Evolutionary conservation across 306 rosid genomes (phyloP), one percentile per base, ranked within the genome.

Genomic region (Pueraria montana): DNA sequence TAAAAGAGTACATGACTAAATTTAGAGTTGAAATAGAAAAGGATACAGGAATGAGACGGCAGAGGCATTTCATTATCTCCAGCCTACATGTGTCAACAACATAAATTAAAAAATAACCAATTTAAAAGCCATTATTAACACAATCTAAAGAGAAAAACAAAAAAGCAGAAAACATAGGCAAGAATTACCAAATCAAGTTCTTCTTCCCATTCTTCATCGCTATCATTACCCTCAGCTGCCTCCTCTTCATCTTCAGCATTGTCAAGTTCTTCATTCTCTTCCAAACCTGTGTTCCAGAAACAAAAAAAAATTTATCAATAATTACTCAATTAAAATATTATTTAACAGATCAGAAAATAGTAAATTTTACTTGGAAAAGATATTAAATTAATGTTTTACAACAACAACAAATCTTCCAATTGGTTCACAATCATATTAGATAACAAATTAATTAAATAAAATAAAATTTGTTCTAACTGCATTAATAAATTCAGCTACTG

Each of bases 41-140:
- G 93, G 95, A 91, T 93, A 91, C 97, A 87, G 58, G 97, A 79
- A 64, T 89, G 82, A 64, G 95, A 49, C 55, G 90, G 90, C 80
- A 90, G 67, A 74, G 91, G 89, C 64, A 90, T 80, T 69, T 89
- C 94, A 78, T 62, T 65, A 45, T 93, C 94, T 56, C 84, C 95
- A 48, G 53, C 95, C 98, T 93, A 81, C 89, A 88, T 34, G 72
- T 87, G 78, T 65, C 27, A 86, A 63, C 42, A 77, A 20, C 55
- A 74, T 24, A 52, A 74, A 63, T 53, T 62, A 80, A 58, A 74
- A 79, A 27, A n/a, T 17, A 6, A 27, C 55, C 9, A 6, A 32
- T 62, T 32, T 12, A 42, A 85, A 86, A 82, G 26, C 53, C 27
- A 61, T 8, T 72, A 4, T 6, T 20, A 80, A 46, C 63, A 56